These are phyloP conservation scores for Pseudocercospora cruenta DNA, from an alignment of 2,329 filamentous ascomycete genomes.

Conservation along the genomic window DNA sequence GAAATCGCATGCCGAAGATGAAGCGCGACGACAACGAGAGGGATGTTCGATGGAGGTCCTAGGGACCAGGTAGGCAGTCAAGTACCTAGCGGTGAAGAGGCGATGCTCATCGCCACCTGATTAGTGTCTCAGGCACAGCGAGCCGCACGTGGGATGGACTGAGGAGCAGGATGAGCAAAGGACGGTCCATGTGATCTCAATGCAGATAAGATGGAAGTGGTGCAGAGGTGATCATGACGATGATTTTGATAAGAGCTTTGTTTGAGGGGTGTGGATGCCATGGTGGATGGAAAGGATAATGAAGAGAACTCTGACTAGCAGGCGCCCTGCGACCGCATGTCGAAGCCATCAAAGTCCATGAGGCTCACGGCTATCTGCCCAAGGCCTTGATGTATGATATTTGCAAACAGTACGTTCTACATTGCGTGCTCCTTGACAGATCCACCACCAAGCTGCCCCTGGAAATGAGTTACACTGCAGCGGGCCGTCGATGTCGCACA, in stretches of 20 bases:
- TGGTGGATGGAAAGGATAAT: background rate
- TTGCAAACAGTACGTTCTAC: background rate
- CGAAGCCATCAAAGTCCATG: background rate
- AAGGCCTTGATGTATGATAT: too few species aligned
- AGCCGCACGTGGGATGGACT: slow-evolving; percentile 22
- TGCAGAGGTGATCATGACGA: background rate
- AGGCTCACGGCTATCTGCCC: too few species aligned
- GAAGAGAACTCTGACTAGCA: background rate
- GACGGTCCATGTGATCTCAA: slow-evolving; percentile 17
- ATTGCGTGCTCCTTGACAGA: slow-evolving; percentile 6
- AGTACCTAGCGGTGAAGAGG: slow-evolving; percentile 3
- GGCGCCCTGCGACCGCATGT: background rate
- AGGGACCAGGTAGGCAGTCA: slow-evolving; percentile 6
- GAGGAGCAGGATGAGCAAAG: slow-evolving; percentile 11
- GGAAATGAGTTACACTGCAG: slow-evolving; percentile 17
- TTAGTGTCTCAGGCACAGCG: slow-evolving; percentile 24
- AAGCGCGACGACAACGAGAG: slow-evolving; percentile 11
- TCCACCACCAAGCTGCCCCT: slow-evolving; percentile 11
- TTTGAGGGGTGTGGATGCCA: background rate
- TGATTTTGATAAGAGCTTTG: slow-evolving; percentile 6
- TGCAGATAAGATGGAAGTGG: slow-evolving; percentile 5
- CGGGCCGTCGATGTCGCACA: slow-evolving; percentile 19
- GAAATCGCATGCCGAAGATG: slow-evolving; percentile 12
- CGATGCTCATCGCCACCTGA: slow-evolving; percentile 26
- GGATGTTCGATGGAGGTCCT: background rate